Conservation (phyloP, 139 green algal species). For the Microglena sp. region DNA sequence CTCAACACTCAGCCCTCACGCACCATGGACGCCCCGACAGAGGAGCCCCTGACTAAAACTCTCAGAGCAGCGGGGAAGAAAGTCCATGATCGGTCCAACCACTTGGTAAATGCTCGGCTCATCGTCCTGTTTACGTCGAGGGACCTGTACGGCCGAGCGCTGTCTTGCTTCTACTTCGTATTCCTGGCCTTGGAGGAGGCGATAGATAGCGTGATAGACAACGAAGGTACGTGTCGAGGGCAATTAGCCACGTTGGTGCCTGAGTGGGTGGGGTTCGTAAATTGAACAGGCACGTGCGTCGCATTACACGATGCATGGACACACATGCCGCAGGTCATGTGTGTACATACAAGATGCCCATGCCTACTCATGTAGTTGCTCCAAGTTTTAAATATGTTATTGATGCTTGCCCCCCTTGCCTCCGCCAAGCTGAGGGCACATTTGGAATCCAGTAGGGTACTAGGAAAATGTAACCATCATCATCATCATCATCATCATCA, state of each 20-base stretch:
- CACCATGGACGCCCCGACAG: no score
- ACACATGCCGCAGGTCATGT: not conserved
- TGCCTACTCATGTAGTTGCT: no score
- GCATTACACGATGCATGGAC: not conserved
- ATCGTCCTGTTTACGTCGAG: constrained; percentile 8
- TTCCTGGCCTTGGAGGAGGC: constrained; percentile 15
- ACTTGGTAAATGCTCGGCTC: constrained; percentile 11
- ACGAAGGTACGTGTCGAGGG: constrained; percentile 11
- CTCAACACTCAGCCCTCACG: no score
- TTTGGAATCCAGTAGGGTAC: no score
- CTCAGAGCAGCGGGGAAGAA: not conserved
- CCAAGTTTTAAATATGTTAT: not conserved
- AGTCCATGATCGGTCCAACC: not conserved
- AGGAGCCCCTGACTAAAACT: no score
- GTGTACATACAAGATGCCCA: not conserved
- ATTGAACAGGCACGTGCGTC: no score
- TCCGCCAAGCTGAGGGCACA: no score
- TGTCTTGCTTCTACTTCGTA: constrained; percentile 16
- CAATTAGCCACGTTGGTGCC: no score
- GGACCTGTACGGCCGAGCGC: constrained; percentile 9
- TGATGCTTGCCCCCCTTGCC: not conserved
- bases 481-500: not conserved
- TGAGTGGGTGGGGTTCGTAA: no score
- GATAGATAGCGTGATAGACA: not conserved
- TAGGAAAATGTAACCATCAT: no score